Conservation (phyloP, 1,284 basidiomycete species). For the Jaminaea rosea region DNA sequence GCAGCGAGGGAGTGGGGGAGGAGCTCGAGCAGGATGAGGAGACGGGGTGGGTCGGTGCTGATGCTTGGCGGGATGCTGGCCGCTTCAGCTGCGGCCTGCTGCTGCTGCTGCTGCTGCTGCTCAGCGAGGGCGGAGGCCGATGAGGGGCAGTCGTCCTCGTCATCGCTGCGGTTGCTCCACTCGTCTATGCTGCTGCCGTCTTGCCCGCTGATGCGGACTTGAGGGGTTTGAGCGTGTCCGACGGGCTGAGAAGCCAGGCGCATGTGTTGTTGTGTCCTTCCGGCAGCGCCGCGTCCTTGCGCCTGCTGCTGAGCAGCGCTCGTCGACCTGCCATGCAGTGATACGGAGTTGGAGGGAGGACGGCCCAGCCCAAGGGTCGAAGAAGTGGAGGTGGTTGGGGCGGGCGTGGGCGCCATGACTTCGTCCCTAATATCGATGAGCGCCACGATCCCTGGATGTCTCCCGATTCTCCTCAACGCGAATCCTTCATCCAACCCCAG, state of each 20-base stretch:
- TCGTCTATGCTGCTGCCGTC: background rate
- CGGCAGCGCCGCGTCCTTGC: background rate
- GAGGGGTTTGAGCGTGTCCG: background rate
- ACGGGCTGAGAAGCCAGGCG: background rate
- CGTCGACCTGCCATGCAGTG: background rate
- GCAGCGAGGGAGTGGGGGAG: conserved; percentile 30
- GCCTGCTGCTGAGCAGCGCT: background rate
- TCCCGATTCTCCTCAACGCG: conserved; percentile 36
- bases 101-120: background rate
- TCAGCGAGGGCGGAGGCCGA: background rate
- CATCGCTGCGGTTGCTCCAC: background rate
- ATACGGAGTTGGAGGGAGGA: background rate
- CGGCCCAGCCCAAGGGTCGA: background rate
- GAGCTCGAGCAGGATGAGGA: conserved; percentile 42
- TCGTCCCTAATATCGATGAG: conserved; percentile 41
- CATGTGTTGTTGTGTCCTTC: too few species aligned
- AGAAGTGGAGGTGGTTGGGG: conserved; percentile 4
- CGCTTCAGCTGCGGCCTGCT: background rate
- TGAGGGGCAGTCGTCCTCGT: background rate
- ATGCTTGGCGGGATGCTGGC: background rate
- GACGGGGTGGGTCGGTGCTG: conserved; percentile 23
- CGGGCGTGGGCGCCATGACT: conserved; percentile 20
- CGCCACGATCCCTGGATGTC: conserved; percentile 36
- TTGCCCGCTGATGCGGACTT: background rate
- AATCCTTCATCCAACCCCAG: conserved; percentile 43